Evolutionary conservation across 2,329 filamentous ascomycete genomes (phyloP), one percentile per base, ranked within the genome.

Genomic region (Microdochium bolleyi): DNA sequence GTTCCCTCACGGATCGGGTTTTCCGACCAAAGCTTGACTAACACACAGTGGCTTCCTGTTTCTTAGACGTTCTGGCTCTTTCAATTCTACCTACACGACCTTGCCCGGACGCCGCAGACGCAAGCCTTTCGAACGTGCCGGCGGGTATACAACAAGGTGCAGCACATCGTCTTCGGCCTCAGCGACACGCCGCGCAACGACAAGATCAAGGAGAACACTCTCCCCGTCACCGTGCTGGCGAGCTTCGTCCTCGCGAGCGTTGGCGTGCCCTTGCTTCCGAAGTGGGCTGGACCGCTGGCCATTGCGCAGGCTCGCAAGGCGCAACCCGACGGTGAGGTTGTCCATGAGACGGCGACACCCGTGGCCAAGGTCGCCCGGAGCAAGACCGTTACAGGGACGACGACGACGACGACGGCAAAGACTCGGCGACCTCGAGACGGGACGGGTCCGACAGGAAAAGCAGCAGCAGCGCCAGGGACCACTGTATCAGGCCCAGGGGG

Each of bases 11-110:
- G 24, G 21, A 16, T 4, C n/a, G 8, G 22, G 22, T 8, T 19
- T 7, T 21, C 16, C 3, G 9, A 11, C 19, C 9, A 50, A 11
- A 30, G 27, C 49, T 27, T 38, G 51, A 56, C 57, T 61, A 58
- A 67, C 62, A 30, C 48, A 59, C 41, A 16, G 24, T 13, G 3
- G 41, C 38, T 34, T 24, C 21, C 22, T 49, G 46, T 56, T 51
- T 64, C 56, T 51, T 64, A 94, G 89, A 92, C 89, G 34, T 94
- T 94, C 70, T 94, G 89, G 89, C 79, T 94, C 51, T 91, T 94
- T 69, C 89, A 94, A 71, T 92, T 88, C 3, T 92, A 94, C 65
- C 81, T 94, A 27, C 86, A 89, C 74, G 89, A 94, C 66, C 82
- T 94, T 56, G 81, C 87, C 52, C 75, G 79, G 63, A 88, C 87